Evolutionary conservation across 1,284 basidiomycete genomes (phyloP), one percentile per base, ranked within the genome.

Genomic region (Agaricales sp.): DNA sequence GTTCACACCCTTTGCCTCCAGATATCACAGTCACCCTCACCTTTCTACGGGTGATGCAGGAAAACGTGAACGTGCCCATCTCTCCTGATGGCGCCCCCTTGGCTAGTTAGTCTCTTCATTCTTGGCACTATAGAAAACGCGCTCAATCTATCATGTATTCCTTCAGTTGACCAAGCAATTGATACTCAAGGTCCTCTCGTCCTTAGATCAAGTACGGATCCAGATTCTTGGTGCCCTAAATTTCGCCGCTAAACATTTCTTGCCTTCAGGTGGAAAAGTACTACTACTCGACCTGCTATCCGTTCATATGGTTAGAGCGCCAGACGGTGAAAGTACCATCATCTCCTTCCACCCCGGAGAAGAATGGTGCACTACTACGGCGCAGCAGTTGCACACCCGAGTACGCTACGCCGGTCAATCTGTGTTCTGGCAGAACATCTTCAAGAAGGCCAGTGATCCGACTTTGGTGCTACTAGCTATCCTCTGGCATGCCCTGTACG

Each of bases 351-450:
- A 57, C 37, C 56, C 56, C n/a, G 49, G 49, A 41, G 37, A 24
- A 18, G 62, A 66, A 24, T 60, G 63, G 47, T 49, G 53, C 2
- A 55, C 56, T 1, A 67, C 61, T 2, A 61, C 68, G 3, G 74
- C 75, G 1, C 35, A 59, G 6, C 56, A 56, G 1, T 63, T 77
- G 35, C 66, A 71, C 49, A 51, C 57, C 4, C 66, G 76, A 3
- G 57, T 75, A 18, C 59, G 63, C 3, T 61, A 66, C 23, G 70
- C 68, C 2, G 76, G 76, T 6, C 63, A 60, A 37, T 76, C 74
- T 19, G 75, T 79, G 6, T 78, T 78, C 53, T 79, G 77, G 77
- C 64, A 63, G 23, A 68, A 70, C 18, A 71, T 75, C n/a, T 74
- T 75, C 43, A 18, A 55, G 2, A 56, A 56, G 1, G 66, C 69